These are phyloP conservation scores for Lachnellula hyalina DNA, from an alignment of 2,329 filamentous ascomycete species.

Conservation along the genomic window DNA sequence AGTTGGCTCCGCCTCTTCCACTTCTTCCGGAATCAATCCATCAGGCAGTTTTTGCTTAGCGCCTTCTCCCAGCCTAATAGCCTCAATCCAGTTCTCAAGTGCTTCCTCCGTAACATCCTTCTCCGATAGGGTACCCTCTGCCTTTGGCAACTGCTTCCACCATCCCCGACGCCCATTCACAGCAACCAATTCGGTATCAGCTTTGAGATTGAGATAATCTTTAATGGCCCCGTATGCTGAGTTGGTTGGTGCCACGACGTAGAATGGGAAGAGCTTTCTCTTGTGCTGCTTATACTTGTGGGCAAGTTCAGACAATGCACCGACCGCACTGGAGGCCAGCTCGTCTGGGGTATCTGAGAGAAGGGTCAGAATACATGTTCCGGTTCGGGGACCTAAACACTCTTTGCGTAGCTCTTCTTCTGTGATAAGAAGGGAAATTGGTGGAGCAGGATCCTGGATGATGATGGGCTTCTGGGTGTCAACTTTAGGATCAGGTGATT, in stretches of 20 bases:
- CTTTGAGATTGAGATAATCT: slow-evolving; percentile 55
- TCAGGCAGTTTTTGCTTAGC: slow-evolving; percentile 70
- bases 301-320: slow-evolving; percentile 65
- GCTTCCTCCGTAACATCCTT: slow-evolving; percentile 49
- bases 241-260: slow-evolving; percentile 62
- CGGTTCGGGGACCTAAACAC: slow-evolving; percentile 71
- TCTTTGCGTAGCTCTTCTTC: slow-evolving; percentile 59
- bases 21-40: slow-evolving; percentile 45
- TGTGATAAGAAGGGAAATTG: slow-evolving; percentile 61
- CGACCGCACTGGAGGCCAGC: slow-evolving; percentile 47
- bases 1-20: slow-evolving; percentile 35
- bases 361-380: slow-evolving; percentile 77
- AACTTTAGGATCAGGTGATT: slow-evolving; percentile 38
- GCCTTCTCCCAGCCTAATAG: slow-evolving; percentile 84
- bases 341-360: slow-evolving; percentile 44
- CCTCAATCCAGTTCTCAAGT: slow-evolving; percentile 83
- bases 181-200: slow-evolving; percentile 67
- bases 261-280: slow-evolving; percentile 76
- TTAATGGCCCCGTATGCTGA: slow-evolving; percentile 50
- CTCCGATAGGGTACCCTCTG: slow-evolving; percentile 28
- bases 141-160: slow-evolving; percentile 64
- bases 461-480: slow-evolving; percentile 37
- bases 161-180: slow-evolving; percentile 80
- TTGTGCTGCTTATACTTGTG: slow-evolving; percentile 66
- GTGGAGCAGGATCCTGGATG: slow-evolving; percentile 50